Evolutionary conservation across 345 rosid genomes (phyloP).

Genomic region (Combretum micranthum): DNA sequence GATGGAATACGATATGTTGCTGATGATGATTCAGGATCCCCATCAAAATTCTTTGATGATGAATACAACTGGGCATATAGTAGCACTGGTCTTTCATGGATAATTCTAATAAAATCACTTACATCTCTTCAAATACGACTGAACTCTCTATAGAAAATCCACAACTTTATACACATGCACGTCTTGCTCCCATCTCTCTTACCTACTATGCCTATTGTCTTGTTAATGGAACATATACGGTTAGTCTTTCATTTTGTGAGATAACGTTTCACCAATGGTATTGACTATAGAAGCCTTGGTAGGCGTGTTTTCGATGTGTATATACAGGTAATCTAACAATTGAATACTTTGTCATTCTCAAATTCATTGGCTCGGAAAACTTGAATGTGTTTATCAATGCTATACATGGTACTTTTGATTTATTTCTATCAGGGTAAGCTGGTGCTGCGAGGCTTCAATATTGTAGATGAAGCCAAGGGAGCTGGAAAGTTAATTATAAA

Average conservation of each 20-base stretch:
- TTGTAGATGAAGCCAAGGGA: conserved; percentile 40
- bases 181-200: conserved; percentile 36
- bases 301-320: conserved; percentile 58
- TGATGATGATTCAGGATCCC: not conserved
- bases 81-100: conserved; percentile 46
- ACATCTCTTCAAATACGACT: conserved; percentile 8
- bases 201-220: conserved; percentile 43
- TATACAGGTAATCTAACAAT: conserved; percentile 36
- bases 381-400: too few species aligned
- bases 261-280: conserved; percentile 32
- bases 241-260: conserved; percentile 72
- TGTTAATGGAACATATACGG: conserved; percentile 29
- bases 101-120: not conserved
- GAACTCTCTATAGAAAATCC: conserved; percentile 13
- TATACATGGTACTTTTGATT: too few species aligned
- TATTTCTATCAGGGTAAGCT: conserved; percentile 30
- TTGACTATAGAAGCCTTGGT: conserved; percentile 32
- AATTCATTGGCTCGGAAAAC: too few species aligned
- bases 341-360: too few species aligned
- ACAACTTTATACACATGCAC: conserved; percentile 28
- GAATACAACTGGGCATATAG: conserved; percentile 34
- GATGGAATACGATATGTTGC: not conserved
- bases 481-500: conserved; percentile 24
- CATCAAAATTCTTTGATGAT: conserved; percentile 4
- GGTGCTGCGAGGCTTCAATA: conserved; percentile 45